phyloP scores from a whole-genome alignment of 2,329 filamentous ascomycete species.

The Cladophialophora bantiana region DNA sequence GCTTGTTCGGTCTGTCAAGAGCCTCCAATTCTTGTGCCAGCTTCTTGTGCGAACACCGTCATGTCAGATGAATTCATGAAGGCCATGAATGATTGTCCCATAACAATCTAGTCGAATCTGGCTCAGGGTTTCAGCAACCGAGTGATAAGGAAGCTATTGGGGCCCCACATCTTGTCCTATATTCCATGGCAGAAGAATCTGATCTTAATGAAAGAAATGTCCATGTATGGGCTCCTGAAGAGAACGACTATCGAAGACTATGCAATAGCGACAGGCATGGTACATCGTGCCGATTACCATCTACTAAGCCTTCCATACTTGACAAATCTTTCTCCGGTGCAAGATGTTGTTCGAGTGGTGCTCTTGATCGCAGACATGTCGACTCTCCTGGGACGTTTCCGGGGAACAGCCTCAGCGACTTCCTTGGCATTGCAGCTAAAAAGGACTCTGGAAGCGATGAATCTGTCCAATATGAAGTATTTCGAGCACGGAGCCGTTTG shows the following conservation, averaged over 20 bases:
- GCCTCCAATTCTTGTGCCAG: background rate
- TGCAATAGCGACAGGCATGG: conserved; percentile 2
- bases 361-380: background rate
- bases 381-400: background rate
- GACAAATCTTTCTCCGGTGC: background rate
- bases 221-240: background rate
- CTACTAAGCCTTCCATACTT: conserved; percentile 1
- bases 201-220: conserved; percentile 3
- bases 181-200: conserved; percentile 1
- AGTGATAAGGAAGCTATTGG: conserved; percentile 1
- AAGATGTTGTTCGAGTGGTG: background rate
- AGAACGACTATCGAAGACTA: conserved; percentile 5
- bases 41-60: background rate
- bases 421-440: conserved; percentile 1
- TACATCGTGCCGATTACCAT: conserved; percentile 11
- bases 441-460: background rate
- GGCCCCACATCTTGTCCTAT: conserved; percentile 5
- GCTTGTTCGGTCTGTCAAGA: background rate
- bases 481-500: background rate
- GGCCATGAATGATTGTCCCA: background rate
- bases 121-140: background rate
- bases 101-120: background rate
- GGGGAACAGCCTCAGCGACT: background rate
- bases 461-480: background rate
- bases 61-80: conserved; percentile 3